Conservation (phyloP, 2,329 filamentous ascomycete genomes). For the Aspergillus oerlinghausenensis region DNA sequence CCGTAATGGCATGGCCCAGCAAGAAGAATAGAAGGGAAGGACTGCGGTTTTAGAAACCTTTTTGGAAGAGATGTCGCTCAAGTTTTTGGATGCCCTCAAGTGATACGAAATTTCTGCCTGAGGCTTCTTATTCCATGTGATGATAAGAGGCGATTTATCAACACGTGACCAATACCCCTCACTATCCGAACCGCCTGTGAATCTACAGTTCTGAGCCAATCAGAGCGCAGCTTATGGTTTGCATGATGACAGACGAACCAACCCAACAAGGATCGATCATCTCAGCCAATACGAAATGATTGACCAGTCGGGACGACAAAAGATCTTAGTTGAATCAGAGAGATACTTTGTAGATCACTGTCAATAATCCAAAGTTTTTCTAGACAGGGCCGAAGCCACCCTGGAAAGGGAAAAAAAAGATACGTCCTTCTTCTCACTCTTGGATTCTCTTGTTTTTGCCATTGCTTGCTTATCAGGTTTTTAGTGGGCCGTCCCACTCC, state of each 20-base stretch:
- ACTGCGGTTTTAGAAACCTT: neutral
- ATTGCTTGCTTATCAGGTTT: neutral
- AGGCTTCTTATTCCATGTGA: neutral
- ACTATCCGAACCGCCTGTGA: neutral
- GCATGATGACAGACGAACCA: too few relatives aligned
- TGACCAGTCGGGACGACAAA: neutral
- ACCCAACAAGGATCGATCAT: neutral
- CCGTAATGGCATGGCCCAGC: slow-evolving; percentile 42
- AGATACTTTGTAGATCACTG: neutral
- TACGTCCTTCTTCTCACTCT: neutral
- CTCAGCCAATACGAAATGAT: neutral
- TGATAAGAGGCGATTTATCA: neutral
- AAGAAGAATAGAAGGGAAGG: neutral
- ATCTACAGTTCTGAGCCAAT: neutral
- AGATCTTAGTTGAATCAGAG: neutral
- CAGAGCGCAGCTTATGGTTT: neutral
- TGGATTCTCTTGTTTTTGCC: neutral
- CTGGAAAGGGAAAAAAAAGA: neutral
- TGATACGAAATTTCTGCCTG: neutral
- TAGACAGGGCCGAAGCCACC: neutral
- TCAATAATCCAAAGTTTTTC: neutral
- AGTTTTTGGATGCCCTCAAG: neutral
- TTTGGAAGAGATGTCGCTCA: neutral
- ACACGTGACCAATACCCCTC: neutral
- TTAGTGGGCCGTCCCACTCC: slow-evolving; percentile 1